Conservation (phyloP, 2,329 filamentous ascomycete species). For the Alternaria arborescens region DNA sequence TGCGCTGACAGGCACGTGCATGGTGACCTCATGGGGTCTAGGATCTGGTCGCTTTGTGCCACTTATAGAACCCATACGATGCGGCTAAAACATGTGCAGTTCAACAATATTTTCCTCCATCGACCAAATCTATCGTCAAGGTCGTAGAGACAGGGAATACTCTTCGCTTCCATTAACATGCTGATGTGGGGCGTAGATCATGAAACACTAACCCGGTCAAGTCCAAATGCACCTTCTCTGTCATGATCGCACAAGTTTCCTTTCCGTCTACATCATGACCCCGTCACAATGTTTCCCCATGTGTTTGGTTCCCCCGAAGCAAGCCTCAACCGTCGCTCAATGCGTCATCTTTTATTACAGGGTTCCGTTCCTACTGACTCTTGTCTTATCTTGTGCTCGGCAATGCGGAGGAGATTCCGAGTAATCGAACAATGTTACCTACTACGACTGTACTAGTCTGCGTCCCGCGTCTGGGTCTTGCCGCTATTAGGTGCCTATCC, state of each 20-base stretch:
- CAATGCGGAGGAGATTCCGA: conserved; percentile 23
- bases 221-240: conserved; percentile 1
- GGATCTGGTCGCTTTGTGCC: conserved; percentile 1
- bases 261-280: background rate
- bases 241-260: background rate
- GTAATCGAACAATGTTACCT: conserved; percentile 14
- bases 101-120: conserved; percentile 20
- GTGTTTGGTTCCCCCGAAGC: background rate
- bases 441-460: conserved; percentile 9
- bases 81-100: conserved; percentile 28
- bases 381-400: conserved; percentile 16
- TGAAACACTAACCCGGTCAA: conserved; percentile 15
- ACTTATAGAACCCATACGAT: conserved; percentile 6
- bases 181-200: conserved; percentile 19
- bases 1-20: conserved; percentile 27
- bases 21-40: conserved; percentile 9
- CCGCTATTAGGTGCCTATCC: conserved; percentile 8
- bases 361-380: background rate
- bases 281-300: background rate
- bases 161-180: conserved; percentile 1
- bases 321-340: background rate
- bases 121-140: background rate
- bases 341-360: background rate
- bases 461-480: conserved; percentile 1
- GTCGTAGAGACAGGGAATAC: background rate